Evolutionary conservation across 2,329 filamentous ascomycete species (phyloP).

Genomic region (Aspergillus terreus): DNA sequence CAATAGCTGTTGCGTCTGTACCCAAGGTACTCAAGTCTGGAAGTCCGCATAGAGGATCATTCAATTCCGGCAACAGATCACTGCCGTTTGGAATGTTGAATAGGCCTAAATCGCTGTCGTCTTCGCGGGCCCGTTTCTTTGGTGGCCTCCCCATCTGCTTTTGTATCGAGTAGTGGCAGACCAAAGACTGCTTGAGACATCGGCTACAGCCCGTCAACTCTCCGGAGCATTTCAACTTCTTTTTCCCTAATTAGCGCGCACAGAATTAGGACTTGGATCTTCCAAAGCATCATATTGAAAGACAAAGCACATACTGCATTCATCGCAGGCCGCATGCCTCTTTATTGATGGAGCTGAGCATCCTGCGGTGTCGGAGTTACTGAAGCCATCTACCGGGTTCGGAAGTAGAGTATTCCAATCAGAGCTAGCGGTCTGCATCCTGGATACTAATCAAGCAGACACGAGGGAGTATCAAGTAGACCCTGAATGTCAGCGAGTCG

Average conservation of each 20-base stretch:
- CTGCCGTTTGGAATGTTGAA: slow-evolving; percentile 9
- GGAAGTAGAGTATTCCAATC: slow-evolving; percentile 10
- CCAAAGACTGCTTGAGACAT: slow-evolving; percentile 40
- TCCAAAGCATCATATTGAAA: slow-evolving; percentile 2
- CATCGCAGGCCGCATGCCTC: slow-evolving; percentile 47
- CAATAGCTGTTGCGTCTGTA: slow-evolving; percentile 11
- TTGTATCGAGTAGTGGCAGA: slow-evolving; percentile 45
- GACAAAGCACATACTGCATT: slow-evolving; percentile 38
- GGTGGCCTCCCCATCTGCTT: slow-evolving; percentile 48
- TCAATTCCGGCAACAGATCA: slow-evolving; percentile 22
- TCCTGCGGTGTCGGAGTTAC: slow-evolving; percentile 5
- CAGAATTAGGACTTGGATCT: slow-evolving; percentile 12
- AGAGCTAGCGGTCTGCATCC: slow-evolving; percentile 10
- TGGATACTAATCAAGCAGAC: not conserved
- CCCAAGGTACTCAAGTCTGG: slow-evolving; percentile 12
- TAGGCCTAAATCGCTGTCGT: slow-evolving; percentile 22
- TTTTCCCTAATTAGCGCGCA: slow-evolving; percentile 33
- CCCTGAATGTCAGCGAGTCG: not conserved
- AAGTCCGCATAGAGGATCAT: slow-evolving; percentile 16
- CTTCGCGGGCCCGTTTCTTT: slow-evolving; percentile 36
- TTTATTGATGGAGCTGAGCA: slow-evolving; percentile 28
- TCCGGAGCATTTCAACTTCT: slow-evolving; percentile 48
- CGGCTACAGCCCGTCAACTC: slow-evolving; percentile 41
- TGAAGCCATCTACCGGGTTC: slow-evolving; percentile 5
- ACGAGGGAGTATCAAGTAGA: not conserved